Percentiles rank a stretch among this genome's conserved stretches.
Conservation (phyloP, 139 green algal species). For the Trebouxia sp. region DNA sequence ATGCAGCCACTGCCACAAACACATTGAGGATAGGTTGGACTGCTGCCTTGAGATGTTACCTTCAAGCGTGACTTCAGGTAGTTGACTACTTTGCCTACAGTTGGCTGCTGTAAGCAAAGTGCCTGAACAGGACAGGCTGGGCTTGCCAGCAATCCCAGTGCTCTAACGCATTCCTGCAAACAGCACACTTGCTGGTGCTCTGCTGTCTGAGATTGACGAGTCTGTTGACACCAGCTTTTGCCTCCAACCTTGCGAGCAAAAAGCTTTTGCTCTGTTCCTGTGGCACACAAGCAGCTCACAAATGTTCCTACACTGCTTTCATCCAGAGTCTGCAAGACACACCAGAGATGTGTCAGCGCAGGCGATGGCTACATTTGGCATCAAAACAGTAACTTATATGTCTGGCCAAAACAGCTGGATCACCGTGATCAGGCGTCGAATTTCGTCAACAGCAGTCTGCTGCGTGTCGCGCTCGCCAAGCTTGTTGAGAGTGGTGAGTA, state of each 20-base stretch:
- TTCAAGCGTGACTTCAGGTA: slow-evolving; percentile 17
- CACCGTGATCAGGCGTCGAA: not conserved
- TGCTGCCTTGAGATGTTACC: not conserved
- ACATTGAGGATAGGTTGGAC: too few species aligned
- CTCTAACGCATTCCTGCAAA: not conserved
- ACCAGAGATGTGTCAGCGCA: too few species aligned
- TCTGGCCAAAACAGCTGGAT: not conserved
- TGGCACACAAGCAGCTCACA: slow-evolving; percentile 23
- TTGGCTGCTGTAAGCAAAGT: slow-evolving; percentile 4
- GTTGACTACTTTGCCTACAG: not conserved
- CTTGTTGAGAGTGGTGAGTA: not conserved
- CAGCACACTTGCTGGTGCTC: too few species aligned
- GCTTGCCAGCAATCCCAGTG: not conserved
- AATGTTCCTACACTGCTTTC: not conserved
- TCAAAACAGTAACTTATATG: too few species aligned
- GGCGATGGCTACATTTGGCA: not conserved
- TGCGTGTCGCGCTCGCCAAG: slow-evolving; percentile 22
- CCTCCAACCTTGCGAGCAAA: not conserved
- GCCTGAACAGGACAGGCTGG: not conserved
- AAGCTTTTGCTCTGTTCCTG: slow-evolving; percentile 11
- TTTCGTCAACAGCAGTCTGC: not conserved
- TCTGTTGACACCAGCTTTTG: not conserved
- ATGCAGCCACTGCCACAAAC: too few species aligned
- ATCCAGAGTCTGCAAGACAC: not conserved
- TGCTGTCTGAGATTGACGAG: not conserved